These are phyloP conservation scores for Botrytis squamosa DNA, from an alignment of 2,329 filamentous ascomycete species.

Conservation along the genomic window DNA sequence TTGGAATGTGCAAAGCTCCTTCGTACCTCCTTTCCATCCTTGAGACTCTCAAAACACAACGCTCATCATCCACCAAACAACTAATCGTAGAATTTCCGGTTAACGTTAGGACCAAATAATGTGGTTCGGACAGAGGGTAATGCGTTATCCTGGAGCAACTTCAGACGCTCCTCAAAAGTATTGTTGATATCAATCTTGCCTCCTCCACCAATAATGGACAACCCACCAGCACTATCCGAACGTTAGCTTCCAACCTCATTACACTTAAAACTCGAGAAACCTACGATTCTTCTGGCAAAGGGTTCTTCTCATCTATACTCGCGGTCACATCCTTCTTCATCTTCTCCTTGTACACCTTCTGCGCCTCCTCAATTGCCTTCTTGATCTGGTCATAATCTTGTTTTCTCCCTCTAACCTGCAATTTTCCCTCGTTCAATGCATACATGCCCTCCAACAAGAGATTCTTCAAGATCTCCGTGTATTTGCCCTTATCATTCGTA, in stretches of 20 bases:
- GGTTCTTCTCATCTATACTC: slow-evolving; percentile 74
- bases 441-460: slow-evolving; percentile 89
- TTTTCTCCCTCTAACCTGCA: slow-evolving; percentile 74
- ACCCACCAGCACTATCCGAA: slow-evolving; percentile 70
- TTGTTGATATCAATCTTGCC: slow-evolving; percentile 99
- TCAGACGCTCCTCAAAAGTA: slow-evolving; percentile 89
- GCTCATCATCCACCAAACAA: slow-evolving; percentile 8
- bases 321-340: slow-evolving; percentile 67
- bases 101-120: slow-evolving; percentile 90
- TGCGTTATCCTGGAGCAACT: slow-evolving; percentile 78
- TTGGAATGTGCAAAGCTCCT: slow-evolving; percentile 21
- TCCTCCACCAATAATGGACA: slow-evolving; percentile 73
- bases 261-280: slow-evolving; percentile 42
- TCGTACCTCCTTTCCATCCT: slow-evolving; percentile 8
- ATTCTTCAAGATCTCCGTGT: slow-evolving; percentile 73
- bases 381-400: slow-evolving; percentile 73
- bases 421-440: slow-evolving; percentile 76
- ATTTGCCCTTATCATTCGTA: slow-evolving; percentile 69
- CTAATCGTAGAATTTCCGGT: slow-evolving; percentile 94
- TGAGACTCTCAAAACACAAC: slow-evolving; percentile 13
- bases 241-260: slow-evolving; percentile 19
- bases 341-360: slow-evolving; percentile 80
- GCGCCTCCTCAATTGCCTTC: slow-evolving; percentile 74
- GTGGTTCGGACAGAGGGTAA: slow-evolving; percentile 81
- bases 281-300: slow-evolving; percentile 79